Conservation (phyloP, 73 alveolate genomes). For the Paramecium bursaria region DNA sequence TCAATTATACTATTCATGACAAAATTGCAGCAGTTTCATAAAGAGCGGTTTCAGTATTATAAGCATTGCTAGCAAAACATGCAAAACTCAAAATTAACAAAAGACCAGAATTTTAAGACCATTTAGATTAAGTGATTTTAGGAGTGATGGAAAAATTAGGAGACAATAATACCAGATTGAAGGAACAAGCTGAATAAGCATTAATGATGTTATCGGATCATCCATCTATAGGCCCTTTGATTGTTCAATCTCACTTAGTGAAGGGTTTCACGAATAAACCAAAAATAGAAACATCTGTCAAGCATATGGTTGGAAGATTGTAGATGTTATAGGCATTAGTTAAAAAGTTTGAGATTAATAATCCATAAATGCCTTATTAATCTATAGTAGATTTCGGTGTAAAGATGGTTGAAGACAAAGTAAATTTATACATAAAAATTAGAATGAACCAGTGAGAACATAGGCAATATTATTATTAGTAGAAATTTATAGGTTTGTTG, state of each 20-base stretch:
- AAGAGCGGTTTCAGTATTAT: slow-evolving; percentile 79
- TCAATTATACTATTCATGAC: slow-evolving; percentile 84
- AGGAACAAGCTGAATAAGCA: slow-evolving; percentile 93
- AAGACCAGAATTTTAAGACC: slow-evolving; percentile 42
- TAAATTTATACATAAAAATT: slow-evolving; percentile 72
- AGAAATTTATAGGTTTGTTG: slow-evolving; percentile 87
- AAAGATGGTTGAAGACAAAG: slow-evolving; percentile 72
- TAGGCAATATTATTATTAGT: slow-evolving; percentile 86
- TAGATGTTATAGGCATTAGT: slow-evolving; percentile 81
- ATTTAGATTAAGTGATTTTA: slow-evolving; percentile 80
- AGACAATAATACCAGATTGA: slow-evolving; percentile 87
- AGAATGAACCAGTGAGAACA: slow-evolving; percentile 90
- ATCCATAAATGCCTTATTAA: slow-evolving; percentile 83
- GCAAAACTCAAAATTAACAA: slow-evolving; percentile 9
- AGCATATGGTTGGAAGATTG: slow-evolving; percentile 91
- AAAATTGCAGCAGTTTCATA: slow-evolving; percentile 86
- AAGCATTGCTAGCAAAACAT: slow-evolving; percentile 63
- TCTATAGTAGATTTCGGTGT: slow-evolving; percentile 88
- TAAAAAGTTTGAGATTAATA: slow-evolving; percentile 81
- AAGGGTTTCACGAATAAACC: slow-evolving; percentile 84
- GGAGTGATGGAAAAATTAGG: slow-evolving; percentile 90
- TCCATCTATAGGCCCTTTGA: slow-evolving; percentile 82
- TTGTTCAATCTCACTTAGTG: slow-evolving; percentile 78
- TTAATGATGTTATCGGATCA: slow-evolving; percentile 87
- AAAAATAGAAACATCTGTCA: slow-evolving; percentile 75